phyloP scores from a whole-genome alignment of 257 asterid genomes.

The Nicotiana sylvestris region DNA sequence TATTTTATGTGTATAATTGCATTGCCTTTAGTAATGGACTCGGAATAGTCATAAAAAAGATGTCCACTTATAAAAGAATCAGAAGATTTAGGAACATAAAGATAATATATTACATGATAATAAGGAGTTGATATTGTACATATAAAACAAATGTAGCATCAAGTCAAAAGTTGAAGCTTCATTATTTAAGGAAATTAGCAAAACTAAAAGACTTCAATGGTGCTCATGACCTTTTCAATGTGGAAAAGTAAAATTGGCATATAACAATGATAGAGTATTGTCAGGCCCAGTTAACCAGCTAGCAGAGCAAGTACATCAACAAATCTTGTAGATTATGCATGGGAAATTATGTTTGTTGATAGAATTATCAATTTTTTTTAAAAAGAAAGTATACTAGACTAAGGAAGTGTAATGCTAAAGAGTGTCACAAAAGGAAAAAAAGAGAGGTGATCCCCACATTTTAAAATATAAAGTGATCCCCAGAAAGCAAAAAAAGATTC shows the following conservation, averaged over 20 bases:
- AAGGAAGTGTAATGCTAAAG: slow-evolving; percentile 3
- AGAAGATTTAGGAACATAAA: slow-evolving; percentile 5
- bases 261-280: neutral
- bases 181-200: slow-evolving; percentile 22
- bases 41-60: slow-evolving; percentile 21
- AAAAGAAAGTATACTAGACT: slow-evolving; percentile 8
- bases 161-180: neutral
- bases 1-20: slow-evolving; percentile 5
- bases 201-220: slow-evolving; percentile 23
- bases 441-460: slow-evolving; percentile 20
- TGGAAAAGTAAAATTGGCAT: slow-evolving; percentile 36
- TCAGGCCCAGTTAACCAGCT: neutral
- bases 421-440: neutral
- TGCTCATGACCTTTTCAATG: slow-evolving; percentile 37
- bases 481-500: slow-evolving; percentile 27
- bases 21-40: slow-evolving; percentile 2
- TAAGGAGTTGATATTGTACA: slow-evolving; percentile 1
- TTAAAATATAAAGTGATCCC: slow-evolving; percentile 12
- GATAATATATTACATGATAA: neutral
- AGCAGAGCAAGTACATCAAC: slow-evolving; percentile 3
- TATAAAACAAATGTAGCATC: slow-evolving; percentile 1
- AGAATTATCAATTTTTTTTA: neutral
- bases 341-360: neutral
- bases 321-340: neutral
- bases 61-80: slow-evolving; percentile 16